A percentile compares a stretch with the other conserved stretches of the same genome.
phyloP scores from a whole-genome alignment of 1,139 yeast genomes.

The Casaregolazyma suthepensis region DNA sequence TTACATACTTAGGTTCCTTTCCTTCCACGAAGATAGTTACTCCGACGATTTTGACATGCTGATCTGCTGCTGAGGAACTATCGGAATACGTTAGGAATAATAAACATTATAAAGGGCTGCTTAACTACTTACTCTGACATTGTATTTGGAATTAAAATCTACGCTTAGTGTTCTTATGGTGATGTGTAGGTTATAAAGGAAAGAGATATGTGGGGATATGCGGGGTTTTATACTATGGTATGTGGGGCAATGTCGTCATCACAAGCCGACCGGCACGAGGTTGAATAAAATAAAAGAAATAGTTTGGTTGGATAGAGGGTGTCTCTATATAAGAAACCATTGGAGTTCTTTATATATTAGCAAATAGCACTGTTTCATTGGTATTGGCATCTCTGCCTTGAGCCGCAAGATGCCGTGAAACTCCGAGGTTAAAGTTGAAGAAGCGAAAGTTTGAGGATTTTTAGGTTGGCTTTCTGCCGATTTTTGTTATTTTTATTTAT shows the following conservation, averaged over 20 bases:
- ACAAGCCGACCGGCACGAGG: not conserved
- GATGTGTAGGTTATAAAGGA: not conserved
- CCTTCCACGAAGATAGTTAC: constrained; percentile 67
- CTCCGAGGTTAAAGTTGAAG: not conserved
- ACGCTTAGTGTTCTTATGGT: not conserved
- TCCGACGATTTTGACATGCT: constrained; percentile 74
- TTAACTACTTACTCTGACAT: not conserved
- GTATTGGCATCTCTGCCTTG: not conserved
- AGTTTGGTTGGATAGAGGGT: too few relatives aligned
- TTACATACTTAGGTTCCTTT: constrained; percentile 35
- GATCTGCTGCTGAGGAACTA: constrained; percentile 50
- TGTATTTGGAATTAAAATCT: not conserved
- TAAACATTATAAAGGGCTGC: not conserved
- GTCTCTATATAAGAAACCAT: too few relatives aligned
- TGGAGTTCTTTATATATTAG: too few relatives aligned
- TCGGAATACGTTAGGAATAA: not conserved
- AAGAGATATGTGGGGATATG: not conserved
- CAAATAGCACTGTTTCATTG: not conserved
- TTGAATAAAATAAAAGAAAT: not conserved
- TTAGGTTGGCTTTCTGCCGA: not conserved
- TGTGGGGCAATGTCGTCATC: not conserved
- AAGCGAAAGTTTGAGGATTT: not conserved
- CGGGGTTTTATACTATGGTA: not conserved
- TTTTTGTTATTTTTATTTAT: not conserved
- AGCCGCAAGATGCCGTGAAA: not conserved